Evolutionary conservation across 208 protist genomes (phyloP), one percentile per base, ranked within the genome.

Genomic region (Leishmania arabica): DNA sequence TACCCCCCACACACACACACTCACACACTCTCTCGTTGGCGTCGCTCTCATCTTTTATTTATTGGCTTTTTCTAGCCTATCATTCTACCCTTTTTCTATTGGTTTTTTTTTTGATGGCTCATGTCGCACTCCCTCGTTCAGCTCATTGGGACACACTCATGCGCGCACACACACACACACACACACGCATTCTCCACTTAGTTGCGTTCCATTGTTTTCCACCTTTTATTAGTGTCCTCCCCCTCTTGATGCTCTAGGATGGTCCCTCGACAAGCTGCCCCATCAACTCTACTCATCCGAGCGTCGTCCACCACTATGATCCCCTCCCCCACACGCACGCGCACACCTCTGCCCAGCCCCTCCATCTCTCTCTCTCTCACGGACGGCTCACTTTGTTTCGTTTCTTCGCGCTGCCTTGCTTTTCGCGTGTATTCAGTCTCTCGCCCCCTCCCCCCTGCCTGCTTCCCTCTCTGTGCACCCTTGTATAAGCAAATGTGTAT

Each of bases 41-140:
- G 1, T 27, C 58, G 45, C 51, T 54, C 51, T 54, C 15, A 21
- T 54, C 17, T 6, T 54, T 54, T 21, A 21, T 3, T 54, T 54
- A 21, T 21, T 54, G 2, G 9, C 2, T 54, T 54, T 54, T 21
- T 54, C 17, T 15, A 5, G 51, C 17, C 51, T 6, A 9, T 75
- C 80, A 56, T 58, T 80, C 13, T 75, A 37, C 60, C 34, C 54
- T 81, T 58, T 58, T 19, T 58, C 54, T 58, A 19, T 58, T 24
- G 19, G 19, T n/a, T 8, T 49, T 49, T 11, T 58, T 8, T 49
- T 49, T 11, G 45, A 49, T 49, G 45, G 45, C 0, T 49, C 45
- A 49, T 49, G 6, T 49, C 8, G 8, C 5, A 49, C 45, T 49
- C 45, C 45, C 45, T 49, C 45, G 19, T 3, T 69, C 64, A 19